Base-by-base conservation (phyloP, 2,329 filamentous ascomycete genomes). In the Diaporthe velutina region DNA sequence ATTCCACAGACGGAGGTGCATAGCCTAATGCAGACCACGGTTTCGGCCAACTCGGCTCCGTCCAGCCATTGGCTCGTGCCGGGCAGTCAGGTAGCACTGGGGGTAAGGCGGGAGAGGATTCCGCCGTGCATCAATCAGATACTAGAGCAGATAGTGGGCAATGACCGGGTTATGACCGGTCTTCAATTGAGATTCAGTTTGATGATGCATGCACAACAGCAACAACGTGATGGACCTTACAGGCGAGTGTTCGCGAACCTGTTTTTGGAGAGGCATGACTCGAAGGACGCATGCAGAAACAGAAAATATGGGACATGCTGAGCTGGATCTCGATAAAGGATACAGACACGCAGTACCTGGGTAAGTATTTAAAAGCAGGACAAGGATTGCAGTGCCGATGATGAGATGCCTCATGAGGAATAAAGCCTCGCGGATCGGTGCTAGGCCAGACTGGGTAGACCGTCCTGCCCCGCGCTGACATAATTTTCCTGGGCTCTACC, bases 391-490 rank as follows among this genome's bases (percentile, higher is more conserved):
- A 22, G 88, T 89, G 7, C 90, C 90, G 22, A 92, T 78, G 61
- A 68, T 74, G 71, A 22, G 70, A 45, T 30, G 30, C 22, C 25
- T 13, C 64, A 40, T 70, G 17, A 70, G 48, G 30, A 57, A n/a
- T 54, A 73, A 48, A 15, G 17, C 61, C 28, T 50, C 61, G 19
- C 3, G 30, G 61, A 66, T 66, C 61, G 42, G 61, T 67, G 61
- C 61, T 67, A 50, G 4, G 90, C 88, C 75, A 92, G 10, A 93
- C 0, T 92, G 91, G 7, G 90, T 82, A 10, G 90, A 80, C 0
- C 94, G 84, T 48, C 7, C 30, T 72, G 57, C 70, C 70, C 57
- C 57, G 45, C 70, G 70, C 70, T 64, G 70, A 72, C 70, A 54
- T 72, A 72, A 72, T 72, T 67, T 67, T 52, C 61, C 61, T 50